Conservation (phyloP, 345 rosid species). For the Hibiscus tridactylites region DNA sequence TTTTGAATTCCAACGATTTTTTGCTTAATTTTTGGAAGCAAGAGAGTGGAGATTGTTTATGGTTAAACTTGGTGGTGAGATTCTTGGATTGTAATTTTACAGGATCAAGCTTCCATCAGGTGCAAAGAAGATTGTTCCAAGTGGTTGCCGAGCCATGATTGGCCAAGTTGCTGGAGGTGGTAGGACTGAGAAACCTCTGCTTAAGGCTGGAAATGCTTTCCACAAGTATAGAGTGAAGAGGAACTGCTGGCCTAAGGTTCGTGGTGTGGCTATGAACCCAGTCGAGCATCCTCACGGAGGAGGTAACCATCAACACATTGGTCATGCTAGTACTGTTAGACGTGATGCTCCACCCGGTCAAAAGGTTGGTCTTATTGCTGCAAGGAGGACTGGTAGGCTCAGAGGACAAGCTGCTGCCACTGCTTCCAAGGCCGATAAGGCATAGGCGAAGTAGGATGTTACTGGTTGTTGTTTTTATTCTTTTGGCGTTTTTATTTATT, state of each 20-base stretch:
- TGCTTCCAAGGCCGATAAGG: conserved; percentile 55
- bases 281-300: conserved; percentile 88
- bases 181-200: conserved; percentile 65
- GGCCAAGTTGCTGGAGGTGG: conserved; percentile 79
- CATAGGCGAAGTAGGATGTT: conserved; percentile 2
- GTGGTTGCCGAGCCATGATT: conserved; percentile 70
- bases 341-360: conserved; percentile 74
- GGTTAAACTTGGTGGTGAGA: background rate
- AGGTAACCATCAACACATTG: conserved; percentile 81
- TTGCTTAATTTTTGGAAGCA: background rate
- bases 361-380: conserved; percentile 77
- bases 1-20: background rate
- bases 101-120: conserved; percentile 79
- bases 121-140: conserved; percentile 56
- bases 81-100: background rate
- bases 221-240: conserved; percentile 69
- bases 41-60: background rate
- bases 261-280: conserved; percentile 84
- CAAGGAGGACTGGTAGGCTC: conserved; percentile 69
- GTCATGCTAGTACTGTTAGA: conserved; percentile 63
- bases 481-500: background rate
- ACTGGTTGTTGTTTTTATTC: no score
- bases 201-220: conserved; percentile 68
- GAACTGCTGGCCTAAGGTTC: conserved; percentile 80
- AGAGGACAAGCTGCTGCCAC: conserved; percentile 70